Evolutionary conservation across 306 rosid genomes (phyloP), one percentile per base, ranked within the genome.

Genomic region (Lagenaria siceraria): DNA sequence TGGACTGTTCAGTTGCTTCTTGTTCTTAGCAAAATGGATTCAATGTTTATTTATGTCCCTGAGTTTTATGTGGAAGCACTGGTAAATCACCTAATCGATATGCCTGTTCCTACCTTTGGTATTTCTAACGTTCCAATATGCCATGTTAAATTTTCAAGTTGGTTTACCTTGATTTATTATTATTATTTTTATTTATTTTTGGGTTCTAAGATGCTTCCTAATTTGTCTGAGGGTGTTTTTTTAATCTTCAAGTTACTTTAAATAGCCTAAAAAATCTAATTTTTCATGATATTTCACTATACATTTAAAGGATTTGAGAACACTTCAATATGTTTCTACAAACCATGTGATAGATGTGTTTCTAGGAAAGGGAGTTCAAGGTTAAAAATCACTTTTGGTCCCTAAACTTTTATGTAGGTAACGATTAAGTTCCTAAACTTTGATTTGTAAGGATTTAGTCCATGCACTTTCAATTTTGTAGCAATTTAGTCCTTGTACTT

Each of bases 1-100:
- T 95, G 97, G 98, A 88, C 96, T 81, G 97, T 92, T 74, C 97
- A 95, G 84, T 84, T 95, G 90, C 88, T 95, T 80, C 85, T 95
- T 84, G 91, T 88, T 83, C 90, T 95, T 71, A 90, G 97, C 88
- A 95, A 90, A 88, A 82, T 87, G 86, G 97, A 90, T 85, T 86
- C 89, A 0, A 81, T 95, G 82, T 95, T 95, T 69, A n/a, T 86
- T 35, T 95, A 86, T 78, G 79, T 87, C 83, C 98, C 98, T 81
- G 98, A 92, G 86, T 92, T 85, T 82, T 95, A 92, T 86, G 76
- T 95, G 78, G 98, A 89, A 83, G 85, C 97, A 60, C 85, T 95
- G 96, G 98, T 92, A 90, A 89, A 71, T 87, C 49, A 35, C 62
- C 35, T 56, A 12, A 40, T 80, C 35, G 52, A 43, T 42, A 42